Evolutionary conservation across 176 grass and related monocot genomes (phyloP).

Genomic region (Canna indica): DNA sequence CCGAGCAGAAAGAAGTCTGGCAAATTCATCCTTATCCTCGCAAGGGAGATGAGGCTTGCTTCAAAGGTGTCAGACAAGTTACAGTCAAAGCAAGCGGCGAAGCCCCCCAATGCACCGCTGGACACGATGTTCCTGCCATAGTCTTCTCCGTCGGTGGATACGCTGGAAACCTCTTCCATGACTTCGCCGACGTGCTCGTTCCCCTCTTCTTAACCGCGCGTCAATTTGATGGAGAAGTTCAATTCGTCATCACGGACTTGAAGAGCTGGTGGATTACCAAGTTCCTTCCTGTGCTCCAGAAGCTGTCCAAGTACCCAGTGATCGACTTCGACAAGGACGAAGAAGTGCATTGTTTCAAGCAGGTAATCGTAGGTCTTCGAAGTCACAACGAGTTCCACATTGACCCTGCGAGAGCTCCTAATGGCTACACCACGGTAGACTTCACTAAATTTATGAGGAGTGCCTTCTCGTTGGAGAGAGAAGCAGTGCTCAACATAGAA

Average conservation of each 20-base stretch:
- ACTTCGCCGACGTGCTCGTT: slow-evolving; percentile 81
- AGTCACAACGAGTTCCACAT: slow-evolving; percentile 53
- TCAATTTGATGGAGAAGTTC: slow-evolving; percentile 42
- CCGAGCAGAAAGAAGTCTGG: slow-evolving; percentile 18
- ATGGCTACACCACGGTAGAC: slow-evolving; percentile 54
- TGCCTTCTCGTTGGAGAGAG: slow-evolving; percentile 28
- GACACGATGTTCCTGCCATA: slow-evolving; percentile 36
- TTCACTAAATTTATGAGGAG: slow-evolving; percentile 53
- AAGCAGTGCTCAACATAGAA: slow-evolving; percentile 35
- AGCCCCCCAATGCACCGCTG: slow-evolving; percentile 29
- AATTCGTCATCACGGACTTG: slow-evolving; percentile 45
- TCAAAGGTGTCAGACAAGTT: slow-evolving; percentile 31
- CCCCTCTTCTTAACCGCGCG: slow-evolving; percentile 32
- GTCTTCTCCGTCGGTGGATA: slow-evolving; percentile 79
- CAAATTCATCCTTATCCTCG: slow-evolving; percentile 66
- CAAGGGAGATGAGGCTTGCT: slow-evolving; percentile 60
- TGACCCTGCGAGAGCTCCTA: slow-evolving; percentile 22
- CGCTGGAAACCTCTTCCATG: slow-evolving; percentile 95
- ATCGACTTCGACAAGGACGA: slow-evolving; percentile 40
- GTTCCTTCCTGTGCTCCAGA: slow-evolving; percentile 48
- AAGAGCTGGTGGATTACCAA: slow-evolving; percentile 70
- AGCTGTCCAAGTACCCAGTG: slow-evolving; percentile 38
- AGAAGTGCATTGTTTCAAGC: slow-evolving; percentile 57
- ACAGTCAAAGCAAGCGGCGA: slow-evolving; percentile 29
- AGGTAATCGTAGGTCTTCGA: slow-evolving; percentile 11